These are phyloP conservation scores for Lasiodiplodia sp. DNA, from an alignment of 2,329 filamentous ascomycete species.

Conservation along the genomic window DNA sequence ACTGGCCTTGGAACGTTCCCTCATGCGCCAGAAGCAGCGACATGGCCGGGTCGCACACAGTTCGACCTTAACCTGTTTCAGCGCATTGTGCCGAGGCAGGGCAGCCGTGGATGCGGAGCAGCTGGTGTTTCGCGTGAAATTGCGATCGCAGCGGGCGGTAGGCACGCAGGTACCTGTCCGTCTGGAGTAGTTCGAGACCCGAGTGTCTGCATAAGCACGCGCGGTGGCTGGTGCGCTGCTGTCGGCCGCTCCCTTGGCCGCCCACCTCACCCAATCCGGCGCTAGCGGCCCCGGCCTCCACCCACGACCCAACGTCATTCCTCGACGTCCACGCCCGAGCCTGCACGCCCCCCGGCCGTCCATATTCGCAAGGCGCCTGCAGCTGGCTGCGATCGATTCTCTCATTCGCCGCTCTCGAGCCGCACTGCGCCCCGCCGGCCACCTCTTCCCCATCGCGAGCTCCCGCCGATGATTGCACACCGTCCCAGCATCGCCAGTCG, in stretches of 20 bases:
- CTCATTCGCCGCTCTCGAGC: conserved; percentile 11
- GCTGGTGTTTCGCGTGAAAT: conserved; percentile 14
- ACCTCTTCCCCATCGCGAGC: neutral
- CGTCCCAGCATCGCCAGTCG: conserved; percentile 20
- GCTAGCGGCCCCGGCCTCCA: neutral
- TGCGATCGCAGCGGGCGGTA: conserved; percentile 6
- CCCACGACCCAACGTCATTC: conserved; percentile 14
- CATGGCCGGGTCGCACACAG: conserved; percentile 9
- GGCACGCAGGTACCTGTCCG: conserved; percentile 6
- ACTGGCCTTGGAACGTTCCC: neutral
- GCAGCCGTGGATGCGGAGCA: conserved; percentile 9
- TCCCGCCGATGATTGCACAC: neutral
- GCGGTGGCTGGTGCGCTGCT: neutral
- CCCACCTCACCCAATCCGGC: neutral
- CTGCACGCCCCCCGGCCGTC: conserved; percentile 1
- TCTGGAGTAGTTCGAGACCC: conserved; percentile 12
- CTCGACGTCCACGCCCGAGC: neutral
- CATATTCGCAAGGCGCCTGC: neutral
- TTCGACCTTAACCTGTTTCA: conserved; percentile 12
- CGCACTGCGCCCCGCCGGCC: conserved; percentile 11
- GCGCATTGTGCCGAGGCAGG: conserved; percentile 1
- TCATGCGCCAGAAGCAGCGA: neutral
- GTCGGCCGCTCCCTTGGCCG: neutral
- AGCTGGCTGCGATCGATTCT: conserved; percentile 17
- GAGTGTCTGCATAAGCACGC: conserved; percentile 13